phyloP scores from a whole-genome alignment of 176 grass and related monocot species.

The Carex scoparia region DNA sequence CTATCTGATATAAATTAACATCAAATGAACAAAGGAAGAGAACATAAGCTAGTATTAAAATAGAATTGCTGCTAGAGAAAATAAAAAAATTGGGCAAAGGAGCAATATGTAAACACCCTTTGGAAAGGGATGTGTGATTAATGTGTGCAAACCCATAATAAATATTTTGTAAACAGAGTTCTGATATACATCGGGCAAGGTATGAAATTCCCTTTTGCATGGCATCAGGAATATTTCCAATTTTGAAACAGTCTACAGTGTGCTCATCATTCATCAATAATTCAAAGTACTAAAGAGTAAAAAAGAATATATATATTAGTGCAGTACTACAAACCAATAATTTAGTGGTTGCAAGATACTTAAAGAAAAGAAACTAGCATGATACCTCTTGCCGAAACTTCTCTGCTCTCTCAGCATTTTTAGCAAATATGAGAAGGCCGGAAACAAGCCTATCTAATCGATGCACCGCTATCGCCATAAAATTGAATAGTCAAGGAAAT shows the following conservation, averaged over 20 bases:
- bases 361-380: neutral
- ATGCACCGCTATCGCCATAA: conserved; percentile 78
- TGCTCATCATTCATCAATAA: neutral
- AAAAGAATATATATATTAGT: neutral
- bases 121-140: neutral
- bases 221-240: neutral
- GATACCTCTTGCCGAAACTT: conserved; percentile 79
- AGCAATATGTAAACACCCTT: neutral
- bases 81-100: neutral
- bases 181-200: neutral
- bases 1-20: conserved; percentile 39
- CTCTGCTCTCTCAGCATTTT: conserved; percentile 75
- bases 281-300: neutral
- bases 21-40: neutral
- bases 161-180: neutral
- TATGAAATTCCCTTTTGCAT: neutral
- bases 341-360: neutral
- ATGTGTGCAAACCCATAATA: neutral
- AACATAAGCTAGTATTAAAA: neutral
- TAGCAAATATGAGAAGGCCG: conserved; percentile 97
- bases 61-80: neutral
- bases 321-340: neutral
- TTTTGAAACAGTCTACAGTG: neutral
- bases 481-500: conserved; percentile 54
- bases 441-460: conserved; percentile 93